phyloP scores from a whole-genome alignment of 257 asterid genomes.

The Nicotiana sylvestris region DNA sequence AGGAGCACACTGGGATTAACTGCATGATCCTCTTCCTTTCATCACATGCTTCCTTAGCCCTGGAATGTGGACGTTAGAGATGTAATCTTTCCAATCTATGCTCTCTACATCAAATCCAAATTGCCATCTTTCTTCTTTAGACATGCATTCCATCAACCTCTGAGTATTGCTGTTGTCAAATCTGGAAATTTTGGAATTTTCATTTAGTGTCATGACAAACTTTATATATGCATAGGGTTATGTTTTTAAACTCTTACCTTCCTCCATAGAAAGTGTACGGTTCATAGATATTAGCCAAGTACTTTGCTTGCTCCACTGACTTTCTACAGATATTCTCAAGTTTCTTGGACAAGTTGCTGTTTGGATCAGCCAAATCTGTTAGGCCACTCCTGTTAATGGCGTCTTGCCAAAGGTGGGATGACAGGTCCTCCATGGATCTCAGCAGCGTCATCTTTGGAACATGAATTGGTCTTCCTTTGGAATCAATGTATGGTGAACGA shows the following conservation, averaged over 20 bases:
- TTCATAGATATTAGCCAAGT: slow-evolving; percentile 74
- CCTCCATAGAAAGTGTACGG: slow-evolving; percentile 91
- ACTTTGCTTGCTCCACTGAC: slow-evolving; percentile 80
- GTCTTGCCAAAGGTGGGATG: slow-evolving; percentile 73
- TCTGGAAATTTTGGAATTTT: slow-evolving; percentile 36
- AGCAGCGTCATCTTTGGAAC: slow-evolving; percentile 76
- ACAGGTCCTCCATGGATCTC: slow-evolving; percentile 84
- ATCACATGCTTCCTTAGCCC: slow-evolving; percentile 90
- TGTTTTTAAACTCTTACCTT: slow-evolving; percentile 39
- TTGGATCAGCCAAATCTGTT: slow-evolving; percentile 45
- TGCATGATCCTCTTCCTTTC: slow-evolving; percentile 75
- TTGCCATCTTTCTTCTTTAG: slow-evolving; percentile 58
- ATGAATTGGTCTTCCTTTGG: slow-evolving; percentile 60
- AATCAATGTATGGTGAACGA: slow-evolving; percentile 58
- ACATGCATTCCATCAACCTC: slow-evolving; percentile 65
- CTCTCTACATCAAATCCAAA: slow-evolving; percentile 83
- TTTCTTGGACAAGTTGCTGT: slow-evolving; percentile 49
- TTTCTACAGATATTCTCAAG: slow-evolving; percentile 64
- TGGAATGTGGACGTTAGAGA: slow-evolving; percentile 80
- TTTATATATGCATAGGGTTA: not conserved
- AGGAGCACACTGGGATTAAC: slow-evolving; percentile 23
- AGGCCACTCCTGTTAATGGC: slow-evolving; percentile 50
- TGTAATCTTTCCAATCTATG: slow-evolving; percentile 89
- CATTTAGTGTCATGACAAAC: not conserved
- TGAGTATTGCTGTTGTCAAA: slow-evolving; percentile 89